Base-by-base conservation (phyloP, 1,284 basidiomycete genomes). In the Pseudozyma pruni region DNA sequence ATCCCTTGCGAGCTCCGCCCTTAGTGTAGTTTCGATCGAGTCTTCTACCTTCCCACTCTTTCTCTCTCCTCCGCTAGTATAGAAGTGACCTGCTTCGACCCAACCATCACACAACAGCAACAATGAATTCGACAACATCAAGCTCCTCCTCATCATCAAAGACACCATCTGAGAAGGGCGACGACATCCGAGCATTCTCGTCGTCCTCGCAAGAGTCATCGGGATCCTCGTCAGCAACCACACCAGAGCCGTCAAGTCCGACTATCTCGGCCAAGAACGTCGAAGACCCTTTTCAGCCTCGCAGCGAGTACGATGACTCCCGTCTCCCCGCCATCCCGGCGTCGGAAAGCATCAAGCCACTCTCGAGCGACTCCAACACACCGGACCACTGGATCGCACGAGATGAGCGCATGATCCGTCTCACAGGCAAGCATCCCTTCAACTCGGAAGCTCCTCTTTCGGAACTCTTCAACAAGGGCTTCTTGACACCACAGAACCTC, bases 401-500 rank as follows among this genome's bases (percentile, higher is more conserved):
- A 17, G 74, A 78, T 39, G 74, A 74, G 43, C 72, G 75, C 43
- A 51, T 76, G 68, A 68, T 77, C 34, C 64, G 67, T 9, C 59
- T 74, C 8, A 76, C 67, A 3, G 72, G 72, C 34, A 73, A 83
- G 73, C 89, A 89, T 75, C 89, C 88, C 0, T 88, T 87, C 84
- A 90, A 89, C 72, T 76, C 79, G 42, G 89, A 90, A 78, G 84
- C 88, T 0, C 84, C 82, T 6, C 83, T 90, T 10, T 82, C 84
- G 4, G 81, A 83, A 20, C 83, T 90, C 4, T 88, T 87, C 72
- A 72, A 83, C 8, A 83, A 84, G 4, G 85, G 89, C 17, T 90
- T 90, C 75, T 74, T 90, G 43, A 90, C 89, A 0, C 87, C 89
- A 0, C 85, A 85, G 35, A 85, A 87, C 59, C 84, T 90, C n/a